A percentile compares a stretch with the other conserved stretches of the same genome.
These are phyloP conservation scores for Moniliella sp. DNA, from an alignment of 1,284 basidiomycete genomes.

Conservation along the genomic window DNA sequence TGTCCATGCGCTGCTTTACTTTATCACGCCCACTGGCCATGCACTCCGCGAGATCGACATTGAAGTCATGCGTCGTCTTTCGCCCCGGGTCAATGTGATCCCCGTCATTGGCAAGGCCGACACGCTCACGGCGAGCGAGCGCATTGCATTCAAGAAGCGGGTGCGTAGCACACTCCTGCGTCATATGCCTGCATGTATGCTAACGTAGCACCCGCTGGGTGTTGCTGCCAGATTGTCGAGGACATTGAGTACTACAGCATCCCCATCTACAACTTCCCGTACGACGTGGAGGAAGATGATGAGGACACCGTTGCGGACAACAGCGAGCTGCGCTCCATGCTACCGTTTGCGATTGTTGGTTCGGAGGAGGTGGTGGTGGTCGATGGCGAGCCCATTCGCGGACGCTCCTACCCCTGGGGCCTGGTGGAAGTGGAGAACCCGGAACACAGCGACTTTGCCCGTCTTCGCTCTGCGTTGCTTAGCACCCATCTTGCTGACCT, in stretches of 20 bases:
- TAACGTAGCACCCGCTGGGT: too few relatives aligned
- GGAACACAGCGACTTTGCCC: slow-evolving; percentile 86
- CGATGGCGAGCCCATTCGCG: slow-evolving; percentile 70
- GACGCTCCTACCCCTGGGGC: slow-evolving; percentile 88
- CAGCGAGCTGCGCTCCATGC: slow-evolving; percentile 32
- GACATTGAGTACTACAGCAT: slow-evolving; percentile 97
- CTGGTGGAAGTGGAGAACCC: slow-evolving; percentile 95
- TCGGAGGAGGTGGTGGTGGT: slow-evolving; percentile 89
- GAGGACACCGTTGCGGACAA: slow-evolving; percentile 97
- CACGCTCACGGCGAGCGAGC: slow-evolving; percentile 47
- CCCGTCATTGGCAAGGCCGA: slow-evolving; percentile 96
- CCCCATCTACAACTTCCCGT: slow-evolving; percentile 98
- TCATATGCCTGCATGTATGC: too few relatives aligned
- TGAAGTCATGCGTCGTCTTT: slow-evolving; percentile 37
- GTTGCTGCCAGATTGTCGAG: too few relatives aligned
- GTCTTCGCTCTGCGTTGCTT: slow-evolving; percentile 68
- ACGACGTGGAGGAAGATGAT: slow-evolving; percentile 91
- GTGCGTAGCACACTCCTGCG: too few relatives aligned
- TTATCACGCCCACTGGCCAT: slow-evolving; percentile 85
- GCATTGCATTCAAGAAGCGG: slow-evolving; percentile 77
- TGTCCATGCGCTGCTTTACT: slow-evolving; percentile 78
- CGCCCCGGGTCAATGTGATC: slow-evolving; percentile 66
- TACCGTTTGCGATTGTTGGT: slow-evolving; percentile 89
- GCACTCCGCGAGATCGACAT: slow-evolving; percentile 92
- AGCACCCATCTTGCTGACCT: slow-evolving; percentile 85